Base-by-base conservation (phyloP, 2,329 filamentous ascomycete species). In the Rutstroemia sp. region DNA sequence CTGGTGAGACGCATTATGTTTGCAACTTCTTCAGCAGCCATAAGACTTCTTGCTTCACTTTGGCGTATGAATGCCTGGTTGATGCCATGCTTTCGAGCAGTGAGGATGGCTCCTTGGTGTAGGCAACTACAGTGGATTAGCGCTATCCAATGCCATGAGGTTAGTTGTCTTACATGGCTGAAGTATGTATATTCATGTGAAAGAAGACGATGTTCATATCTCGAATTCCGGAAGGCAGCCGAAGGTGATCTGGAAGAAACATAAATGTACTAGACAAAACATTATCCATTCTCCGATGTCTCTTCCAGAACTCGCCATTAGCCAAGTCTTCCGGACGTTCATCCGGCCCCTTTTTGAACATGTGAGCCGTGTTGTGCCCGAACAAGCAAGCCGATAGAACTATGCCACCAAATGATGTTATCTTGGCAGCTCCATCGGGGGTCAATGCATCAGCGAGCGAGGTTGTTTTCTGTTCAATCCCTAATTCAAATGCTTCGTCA, bases 111-210 rank as follows among this genome's bases (percentile, higher is more conserved):
- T 1, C 89, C 88, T 70, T 95, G 89, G 67, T 96, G 92, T 5
- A 96, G 76, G 68, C 89, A 95, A 53, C 54, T 52, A 39, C 5
- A 21, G 21, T 21, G 2, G 9, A 36, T 9, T 23, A 52, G 8
- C 51, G 34, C 8, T 39, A 46, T 36, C 12, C 14, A 40, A 6
- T 4, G 23, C 8, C 39, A 7, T 9, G 39, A 10, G 39, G 6
- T 9, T 17, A 17, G 14, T 36, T 2, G 19, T 30, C 54, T 39
- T 40, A 56, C 54, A 96, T 96, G 8, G 88, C 82, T 1, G 89
- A 87, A 0, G 91, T 90, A 66, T 96, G 92, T 2, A 96, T 81
- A 66, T 89, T 91, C 76, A 96, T 86, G 61, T 96, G 96, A 51
- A 86, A 78, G 68, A 95, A 92, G 0, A 95, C 79, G 6, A 89